These are phyloP conservation scores for Rhizopogon salebrosus DNA, from an alignment of 768 basidiomycete genomes.

Conservation along the genomic window DNA sequence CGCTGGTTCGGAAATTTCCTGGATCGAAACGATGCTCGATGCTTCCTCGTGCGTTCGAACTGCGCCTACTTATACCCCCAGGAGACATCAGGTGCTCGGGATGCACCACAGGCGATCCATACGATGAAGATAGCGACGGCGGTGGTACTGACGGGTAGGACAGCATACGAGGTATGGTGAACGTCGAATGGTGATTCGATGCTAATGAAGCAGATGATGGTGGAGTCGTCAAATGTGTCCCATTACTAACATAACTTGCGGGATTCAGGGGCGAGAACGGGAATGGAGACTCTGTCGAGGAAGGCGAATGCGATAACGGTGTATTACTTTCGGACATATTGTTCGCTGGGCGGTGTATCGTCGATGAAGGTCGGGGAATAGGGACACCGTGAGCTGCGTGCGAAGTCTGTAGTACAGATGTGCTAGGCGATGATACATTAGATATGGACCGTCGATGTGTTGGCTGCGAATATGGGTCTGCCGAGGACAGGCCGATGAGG, in stretches of 20 bases:
- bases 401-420: slow-evolving; percentile 19
- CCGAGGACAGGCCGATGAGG: slow-evolving; percentile 62
- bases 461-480: slow-evolving; percentile 68
- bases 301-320: slow-evolving; percentile 60
- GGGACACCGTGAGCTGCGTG: slow-evolving; percentile 55
- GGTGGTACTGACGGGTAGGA: slow-evolving; percentile 83
- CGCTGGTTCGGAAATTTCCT: slow-evolving; percentile 26
- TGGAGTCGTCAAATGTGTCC: slow-evolving; percentile 70
- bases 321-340: slow-evolving; percentile 49
- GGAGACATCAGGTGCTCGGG: slow-evolving; percentile 49
- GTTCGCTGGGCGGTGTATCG: slow-evolving; percentile 51
- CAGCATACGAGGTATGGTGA: slow-evolving; percentile 35
- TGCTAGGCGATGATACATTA: slow-evolving; percentile 24
- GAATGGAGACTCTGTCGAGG: slow-evolving; percentile 62
- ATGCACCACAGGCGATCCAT: slow-evolving; percentile 60
- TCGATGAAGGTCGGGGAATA: slow-evolving; percentile 68
- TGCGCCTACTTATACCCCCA: slow-evolving; percentile 48
- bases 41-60: slow-evolving; percentile 37
- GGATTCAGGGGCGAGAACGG: slow-evolving; percentile 62
- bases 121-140: slow-evolving; percentile 73
- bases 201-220: slow-evolving; percentile 57
- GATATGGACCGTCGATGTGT: slow-evolving; percentile 55
- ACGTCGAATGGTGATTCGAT: slow-evolving; percentile 30
- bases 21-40: slow-evolving; percentile 25
- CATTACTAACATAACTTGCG: slow-evolving; percentile 50